Evolutionary conservation across 441 rosid genomes (phyloP), one percentile per base, ranked within the genome.

Genomic region (Brassica balearica): DNA sequence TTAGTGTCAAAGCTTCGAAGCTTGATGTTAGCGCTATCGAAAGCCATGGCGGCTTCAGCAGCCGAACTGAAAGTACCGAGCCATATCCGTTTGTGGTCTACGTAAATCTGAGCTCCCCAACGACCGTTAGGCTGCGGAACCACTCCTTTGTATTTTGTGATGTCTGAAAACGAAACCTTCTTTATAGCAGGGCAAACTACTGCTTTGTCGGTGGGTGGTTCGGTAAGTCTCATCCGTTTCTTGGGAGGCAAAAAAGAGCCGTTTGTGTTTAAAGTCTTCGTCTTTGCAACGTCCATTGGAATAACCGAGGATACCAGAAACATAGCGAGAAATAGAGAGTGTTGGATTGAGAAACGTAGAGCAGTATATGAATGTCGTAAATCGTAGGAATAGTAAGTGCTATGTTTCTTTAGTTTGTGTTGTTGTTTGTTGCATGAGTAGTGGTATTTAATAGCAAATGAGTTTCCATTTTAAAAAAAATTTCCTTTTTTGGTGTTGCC

Each of bases 71-170:
- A 88, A 27, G 87, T 88, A 1, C 90, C 89, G 2, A 88, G 82
- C 89, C 90, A 88, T 8, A 87, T 83, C 59, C 89, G 71, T 46
- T 79, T 84, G 59, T 84, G 90, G 65, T 86, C 78, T 19, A 85
- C 82, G 46, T 88, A 88, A 11, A 84, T 82, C 51, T 88, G 90
- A 2, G 89, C 53, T 81, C 90, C 92, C 90, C 87, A 86, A 20
- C 72, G 82, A 5, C 89, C 86, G 34, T 84, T 86, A 27, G 78
- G 83, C 22, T 86, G 89, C 1, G 82, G 86, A 34, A 86, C 87
- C 8, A 88, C 88, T 6, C 92, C 92, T 10, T 68, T 65, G 10
- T 19, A 65, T 5, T 38, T 38, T 19, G 15, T 11, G 1, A 5
- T 19, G 69, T 19, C 6, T 9, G 68, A 17, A 32, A 8, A 9